A percentile compares a stretch with the other conserved stretches of the same genome.
Conservation (phyloP, 2,329 filamentous ascomycete species). For the Penicillium aurantiogriseum region DNA sequence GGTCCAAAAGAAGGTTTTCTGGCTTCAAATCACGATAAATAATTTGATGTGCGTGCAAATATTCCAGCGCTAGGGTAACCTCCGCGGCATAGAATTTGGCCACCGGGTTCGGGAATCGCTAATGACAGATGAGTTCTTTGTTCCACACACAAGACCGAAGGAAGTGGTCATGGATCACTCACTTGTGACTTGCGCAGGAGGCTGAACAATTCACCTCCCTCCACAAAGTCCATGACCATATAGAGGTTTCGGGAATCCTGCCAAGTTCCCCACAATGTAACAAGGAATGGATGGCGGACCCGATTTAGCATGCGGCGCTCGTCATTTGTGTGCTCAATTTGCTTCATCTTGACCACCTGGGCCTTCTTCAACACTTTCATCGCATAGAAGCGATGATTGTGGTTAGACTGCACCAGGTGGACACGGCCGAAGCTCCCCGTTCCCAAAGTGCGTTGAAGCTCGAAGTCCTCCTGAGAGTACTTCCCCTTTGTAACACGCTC, state of each 20-base stretch:
- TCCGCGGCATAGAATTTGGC: constrained; percentile 99
- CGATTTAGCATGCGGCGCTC: constrained; percentile 93
- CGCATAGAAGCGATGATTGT: constrained; percentile 97
- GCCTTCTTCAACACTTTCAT: constrained; percentile 98
- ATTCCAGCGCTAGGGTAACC: constrained; percentile 92
- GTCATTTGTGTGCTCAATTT: constrained; percentile 98
- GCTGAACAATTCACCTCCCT: constrained; percentile 96
- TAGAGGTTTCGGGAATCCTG: constrained; percentile 94
- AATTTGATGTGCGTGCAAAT: constrained; percentile 90
- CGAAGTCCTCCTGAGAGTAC: constrained; percentile 89
- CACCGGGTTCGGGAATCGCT: constrained; percentile 98
- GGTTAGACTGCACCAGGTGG: constrained; percentile 93
- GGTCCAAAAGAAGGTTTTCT: constrained; percentile 86
- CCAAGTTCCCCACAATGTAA: constrained; percentile 98
- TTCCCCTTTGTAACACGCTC: constrained; percentile 86
- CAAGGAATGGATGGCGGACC: constrained; percentile 96
- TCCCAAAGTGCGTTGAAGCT: constrained; percentile 84
- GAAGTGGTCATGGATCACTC: constrained; percentile 41
- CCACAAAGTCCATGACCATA: constrained; percentile 99
- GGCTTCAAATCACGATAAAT: constrained; percentile 98
- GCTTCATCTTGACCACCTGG: constrained; percentile 99
- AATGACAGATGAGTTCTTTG: constrained; percentile 12
- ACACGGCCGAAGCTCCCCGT: constrained; percentile 97
- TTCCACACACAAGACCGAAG: not conserved
- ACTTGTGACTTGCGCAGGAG: constrained; percentile 87